phyloP scores from a whole-genome alignment of 2,329 filamentous ascomycete species.

The Penicillium sp. region DNA sequence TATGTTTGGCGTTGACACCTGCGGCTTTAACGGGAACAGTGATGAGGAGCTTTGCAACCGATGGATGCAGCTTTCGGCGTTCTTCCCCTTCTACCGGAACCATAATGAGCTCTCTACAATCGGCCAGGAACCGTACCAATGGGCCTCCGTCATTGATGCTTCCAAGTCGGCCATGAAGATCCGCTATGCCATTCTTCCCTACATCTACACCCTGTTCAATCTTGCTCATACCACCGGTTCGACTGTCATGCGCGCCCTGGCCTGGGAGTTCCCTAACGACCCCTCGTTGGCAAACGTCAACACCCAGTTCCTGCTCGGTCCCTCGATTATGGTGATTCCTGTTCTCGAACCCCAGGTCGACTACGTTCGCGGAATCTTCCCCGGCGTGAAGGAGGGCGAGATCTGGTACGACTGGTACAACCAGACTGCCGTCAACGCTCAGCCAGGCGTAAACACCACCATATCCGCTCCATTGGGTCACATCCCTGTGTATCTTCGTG shows the following conservation, averaged over 20 bases:
- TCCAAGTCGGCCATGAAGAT: conserved; percentile 67
- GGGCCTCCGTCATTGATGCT: conserved; percentile 65
- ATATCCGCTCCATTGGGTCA: conserved; percentile 63
- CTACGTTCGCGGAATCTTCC: conserved; percentile 67
- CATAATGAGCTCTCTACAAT: conserved; percentile 65
- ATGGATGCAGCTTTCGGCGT: conserved; percentile 72
- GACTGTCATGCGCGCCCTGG: conserved; percentile 70
- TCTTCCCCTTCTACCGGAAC: conserved; percentile 78
- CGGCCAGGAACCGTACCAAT: conserved; percentile 70
- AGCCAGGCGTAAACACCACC: conserved; percentile 58
- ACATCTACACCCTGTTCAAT: conserved; percentile 74
- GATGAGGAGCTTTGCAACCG: conserved; percentile 70
- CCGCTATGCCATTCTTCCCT: conserved; percentile 69
- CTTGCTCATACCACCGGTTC: conserved; percentile 63
- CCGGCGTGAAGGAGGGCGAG: conserved; percentile 59
- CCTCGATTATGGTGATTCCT: conserved; percentile 64
- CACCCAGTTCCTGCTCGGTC: conserved; percentile 70
- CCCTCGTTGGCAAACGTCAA: conserved; percentile 66
- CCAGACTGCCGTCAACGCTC: conserved; percentile 54
- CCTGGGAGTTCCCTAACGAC: conserved; percentile 74
- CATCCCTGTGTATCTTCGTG: conserved; percentile 70
- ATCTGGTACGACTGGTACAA: conserved; percentile 81
- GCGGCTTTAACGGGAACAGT: conserved; percentile 67
- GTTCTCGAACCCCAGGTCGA: conserved; percentile 62
- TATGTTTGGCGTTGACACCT: conserved; percentile 72